Evolutionary conservation across 495 filamentous ascomycete genomes (phyloP).

Genomic region (Aspergillus taichungensis): DNA sequence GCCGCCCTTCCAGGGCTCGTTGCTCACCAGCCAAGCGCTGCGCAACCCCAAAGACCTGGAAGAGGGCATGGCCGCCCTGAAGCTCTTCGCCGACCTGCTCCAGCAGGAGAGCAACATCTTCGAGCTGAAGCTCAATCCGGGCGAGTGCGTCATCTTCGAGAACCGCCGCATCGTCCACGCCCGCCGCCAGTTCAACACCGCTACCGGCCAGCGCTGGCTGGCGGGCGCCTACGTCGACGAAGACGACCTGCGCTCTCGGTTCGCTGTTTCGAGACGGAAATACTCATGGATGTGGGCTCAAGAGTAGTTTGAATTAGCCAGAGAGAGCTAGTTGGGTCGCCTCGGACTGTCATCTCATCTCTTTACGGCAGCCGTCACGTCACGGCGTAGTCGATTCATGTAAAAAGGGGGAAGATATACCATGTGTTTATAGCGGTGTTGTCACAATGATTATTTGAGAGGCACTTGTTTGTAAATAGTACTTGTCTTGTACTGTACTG

Average conservation of each 20-base stretch:
- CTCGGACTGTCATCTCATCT: too few species aligned
- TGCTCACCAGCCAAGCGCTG: slow-evolving; percentile 11
- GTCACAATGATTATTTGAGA: too few species aligned
- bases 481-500: too few species aligned
- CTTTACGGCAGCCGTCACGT: too few species aligned
- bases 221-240: slow-evolving; percentile 76
- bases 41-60: neutral
- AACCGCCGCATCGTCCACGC: slow-evolving; percentile 77
- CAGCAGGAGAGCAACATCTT: slow-evolving; percentile 45
- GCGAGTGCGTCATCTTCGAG: slow-evolving; percentile 80
- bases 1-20: slow-evolving; percentile 55
- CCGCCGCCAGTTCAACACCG: slow-evolving; percentile 56
- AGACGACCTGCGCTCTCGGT: slow-evolving; percentile 52
- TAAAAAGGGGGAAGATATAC: too few species aligned
- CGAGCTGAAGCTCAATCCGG: slow-evolving; percentile 63
- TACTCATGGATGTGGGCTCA: slow-evolving; percentile 9
- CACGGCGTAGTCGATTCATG: too few species aligned
- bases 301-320: too few species aligned
- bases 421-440: too few species aligned
- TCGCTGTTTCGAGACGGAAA: slow-evolving; percentile 28
- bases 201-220: slow-evolving; percentile 56
- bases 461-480: too few species aligned
- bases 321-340: too few species aligned
- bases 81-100: slow-evolving; percentile 22
- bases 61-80: slow-evolving; percentile 29